Percentiles rank a stretch among this genome's conserved stretches.
Evolutionary conservation across 2,329 filamentous ascomycete species (phyloP).

Genomic region (Colletotrichum caudatum): DNA sequence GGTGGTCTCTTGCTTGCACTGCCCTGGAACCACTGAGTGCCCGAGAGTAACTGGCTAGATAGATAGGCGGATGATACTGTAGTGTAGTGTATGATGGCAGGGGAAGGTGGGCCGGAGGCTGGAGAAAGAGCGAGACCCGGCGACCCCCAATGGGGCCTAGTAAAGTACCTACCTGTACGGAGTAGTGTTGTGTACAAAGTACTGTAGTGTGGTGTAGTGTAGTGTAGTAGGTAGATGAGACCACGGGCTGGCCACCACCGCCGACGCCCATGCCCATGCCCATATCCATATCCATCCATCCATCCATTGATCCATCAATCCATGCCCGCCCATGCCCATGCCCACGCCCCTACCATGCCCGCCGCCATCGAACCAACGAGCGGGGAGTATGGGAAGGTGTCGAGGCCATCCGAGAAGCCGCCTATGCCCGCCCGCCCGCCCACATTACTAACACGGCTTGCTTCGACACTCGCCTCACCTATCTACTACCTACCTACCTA

Average conservation of each 20-base stretch:
- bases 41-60: no score
- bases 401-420: constrained; percentile 35
- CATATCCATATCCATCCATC: no score
- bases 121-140: constrained; percentile 21
- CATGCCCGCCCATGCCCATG: not conserved
- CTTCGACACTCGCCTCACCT: constrained; percentile 32
- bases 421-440: constrained; percentile 14
- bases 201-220: no score
- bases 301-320: no score
- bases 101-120: not conserved
- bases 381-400: constrained; percentile 18
- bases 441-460: constrained; percentile 39
- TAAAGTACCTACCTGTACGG: no score
- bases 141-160: constrained; percentile 9
- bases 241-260: not conserved
- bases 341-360: constrained; percentile 12
- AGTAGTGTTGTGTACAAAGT: no score
- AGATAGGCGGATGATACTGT: not conserved
- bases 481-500: not conserved
- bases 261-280: not conserved
- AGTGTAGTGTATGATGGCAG: not conserved
- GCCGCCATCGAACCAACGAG: constrained; percentile 29
- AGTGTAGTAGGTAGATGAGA: not conserved
- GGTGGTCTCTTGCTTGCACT: constrained; percentile 31
- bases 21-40: constrained; percentile 21